Base-by-base conservation (phyloP, 768 basidiomycete species). In the Dendrothele bispora region DNA sequence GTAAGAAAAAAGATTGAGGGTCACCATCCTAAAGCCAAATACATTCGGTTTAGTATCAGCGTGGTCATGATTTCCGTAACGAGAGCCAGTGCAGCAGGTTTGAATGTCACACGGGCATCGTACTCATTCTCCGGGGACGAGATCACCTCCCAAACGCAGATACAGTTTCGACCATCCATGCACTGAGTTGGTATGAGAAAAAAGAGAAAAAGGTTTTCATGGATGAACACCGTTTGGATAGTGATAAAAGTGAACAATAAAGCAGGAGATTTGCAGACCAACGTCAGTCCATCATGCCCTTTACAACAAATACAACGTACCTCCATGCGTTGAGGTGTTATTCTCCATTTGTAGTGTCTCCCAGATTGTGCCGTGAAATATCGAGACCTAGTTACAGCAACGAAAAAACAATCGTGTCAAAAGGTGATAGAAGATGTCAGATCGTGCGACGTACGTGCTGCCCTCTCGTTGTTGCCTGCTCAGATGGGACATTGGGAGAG, bases 11-110 rank as follows among this genome's bases (percentile, higher is more conserved):
- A n/a, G 37, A 20, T 39, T 10, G 37, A 32, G 30, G 18, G 42
- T 59, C 55, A 61, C 87, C 88, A 90, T 46, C 71, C 72, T 26
- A 88, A 61, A 21, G 70, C 67, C 50, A 75, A 72, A 22, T 85
- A 77, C 74, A 90, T 86, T 26, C 85, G 82, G 60, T 88, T 88
- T 41, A 91, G 71, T 41, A 78, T 74, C 46, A 91, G 77, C 3
- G 86, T 87, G 8, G 88, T 85, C 55, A 91, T 62, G 55, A 91
- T 80, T 63, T 91, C 89, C 7, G 88, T 91, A 48, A 88, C 74
- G 50, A 88, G 61, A 20, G 75, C 64, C 45, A 90, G 73, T 35
- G 78, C 83, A 25, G 77, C 65, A 11, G 77, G 70, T 54, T 70
- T 77, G 59, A 91, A 69, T 15, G 76, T 80, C 41, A 90, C 67